Conservation (phyloP, 202 grass and related monocot species). For the Carex arenaria region DNA sequence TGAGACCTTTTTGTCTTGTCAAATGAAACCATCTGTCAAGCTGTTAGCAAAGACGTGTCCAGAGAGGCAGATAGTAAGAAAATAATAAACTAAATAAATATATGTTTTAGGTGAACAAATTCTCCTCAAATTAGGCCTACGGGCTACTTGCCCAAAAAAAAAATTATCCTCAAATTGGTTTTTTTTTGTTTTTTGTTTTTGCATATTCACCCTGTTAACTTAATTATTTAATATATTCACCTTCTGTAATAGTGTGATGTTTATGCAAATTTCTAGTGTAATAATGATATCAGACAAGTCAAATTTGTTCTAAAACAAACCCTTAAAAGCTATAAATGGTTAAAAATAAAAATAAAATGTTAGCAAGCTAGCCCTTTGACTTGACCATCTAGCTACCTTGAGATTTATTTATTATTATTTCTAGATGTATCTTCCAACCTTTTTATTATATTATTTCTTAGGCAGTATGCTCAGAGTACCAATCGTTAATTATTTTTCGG, state of each 20-base stretch:
- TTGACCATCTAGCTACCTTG: background rate
- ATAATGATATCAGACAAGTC: background rate
- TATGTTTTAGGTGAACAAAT: constrained; percentile 9
- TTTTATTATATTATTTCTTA: too few relatives aligned
- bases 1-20: background rate
- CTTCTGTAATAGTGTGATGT: too few relatives aligned
- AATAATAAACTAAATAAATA: background rate
- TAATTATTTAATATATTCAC: too few relatives aligned
- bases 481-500: too few relatives aligned
- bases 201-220: too few relatives aligned
- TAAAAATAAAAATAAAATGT: background rate
- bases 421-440: background rate
- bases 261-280: too few relatives aligned
- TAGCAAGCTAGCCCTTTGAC: background rate
- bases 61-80: background rate
- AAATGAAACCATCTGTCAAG: background rate
- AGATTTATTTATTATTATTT: background rate
- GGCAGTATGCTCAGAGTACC: too few relatives aligned
- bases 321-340: background rate
- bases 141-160: too few relatives aligned
- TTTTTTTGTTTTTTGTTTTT: background rate
- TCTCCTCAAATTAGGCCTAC: background rate
- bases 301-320: background rate
- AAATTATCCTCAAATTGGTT: background rate
- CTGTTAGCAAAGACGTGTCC: background rate